These are phyloP conservation scores for Triticum monococcum DNA, from an alignment of 176 grass and related monocot genomes.

Conservation along the genomic window DNA sequence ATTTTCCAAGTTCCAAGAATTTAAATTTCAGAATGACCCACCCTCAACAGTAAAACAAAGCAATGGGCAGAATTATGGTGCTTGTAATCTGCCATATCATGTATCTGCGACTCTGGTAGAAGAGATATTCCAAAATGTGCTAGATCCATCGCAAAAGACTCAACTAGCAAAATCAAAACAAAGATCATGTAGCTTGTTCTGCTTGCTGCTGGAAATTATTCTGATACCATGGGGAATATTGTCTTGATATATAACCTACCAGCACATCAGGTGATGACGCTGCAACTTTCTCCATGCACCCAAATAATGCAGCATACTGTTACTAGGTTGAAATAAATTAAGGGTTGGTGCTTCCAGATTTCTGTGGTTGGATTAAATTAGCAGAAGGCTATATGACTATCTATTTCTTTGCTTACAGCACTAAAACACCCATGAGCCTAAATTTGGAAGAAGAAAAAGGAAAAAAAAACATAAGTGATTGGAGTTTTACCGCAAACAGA, in stretches of 20 bases:
- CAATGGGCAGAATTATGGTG: not conserved
- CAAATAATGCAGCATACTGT: not conserved
- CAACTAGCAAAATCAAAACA: conserved; percentile 4
- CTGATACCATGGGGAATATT: not conserved
- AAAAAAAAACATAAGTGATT: not conserved
- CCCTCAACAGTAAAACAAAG: conserved; percentile 6
- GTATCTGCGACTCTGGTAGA: not conserved
- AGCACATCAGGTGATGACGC: conserved; percentile 8
- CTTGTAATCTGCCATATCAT: not conserved
- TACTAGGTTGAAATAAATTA: conserved; percentile 16
- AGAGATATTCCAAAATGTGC: not conserved
- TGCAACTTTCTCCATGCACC: not conserved
- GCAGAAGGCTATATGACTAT: conserved; percentile 5
- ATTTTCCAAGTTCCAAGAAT: conserved; percentile 1
- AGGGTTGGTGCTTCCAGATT: not conserved
- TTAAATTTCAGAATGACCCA: not conserved
- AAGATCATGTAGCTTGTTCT: conserved; percentile 17
- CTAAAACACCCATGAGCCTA: conserved; percentile 5
- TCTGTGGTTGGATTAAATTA: not conserved
- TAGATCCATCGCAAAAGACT: conserved; percentile 8
- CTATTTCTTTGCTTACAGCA: not conserved
- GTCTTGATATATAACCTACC: not conserved
- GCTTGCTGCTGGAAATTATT: conserved; percentile 13
- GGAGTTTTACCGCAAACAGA: not conserved
- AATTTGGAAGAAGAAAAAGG: not conserved